Percentiles rank a stretch among this genome's conserved stretches.
Conservation (phyloP, 257 asterid genomes). For the Linderniella brevidens region DNA sequence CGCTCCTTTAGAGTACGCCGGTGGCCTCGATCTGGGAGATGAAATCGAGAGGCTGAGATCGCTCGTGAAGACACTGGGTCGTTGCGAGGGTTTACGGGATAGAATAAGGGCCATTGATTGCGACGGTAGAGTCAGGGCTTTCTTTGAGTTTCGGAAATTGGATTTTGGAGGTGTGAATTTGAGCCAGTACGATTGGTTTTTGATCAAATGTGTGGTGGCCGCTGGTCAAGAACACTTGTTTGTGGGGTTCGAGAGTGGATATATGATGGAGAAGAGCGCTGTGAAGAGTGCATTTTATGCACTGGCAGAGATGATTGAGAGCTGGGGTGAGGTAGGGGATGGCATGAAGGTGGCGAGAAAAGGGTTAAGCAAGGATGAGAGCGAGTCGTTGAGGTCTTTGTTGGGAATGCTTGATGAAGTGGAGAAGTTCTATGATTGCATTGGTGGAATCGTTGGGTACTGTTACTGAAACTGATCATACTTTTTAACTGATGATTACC, state of each 20-base stretch:
- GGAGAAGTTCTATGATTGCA: slow-evolving; percentile 79
- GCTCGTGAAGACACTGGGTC: slow-evolving; percentile 24
- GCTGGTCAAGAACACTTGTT: slow-evolving; percentile 76
- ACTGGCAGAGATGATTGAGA: slow-evolving; percentile 80
- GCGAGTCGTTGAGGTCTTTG: slow-evolving; percentile 40
- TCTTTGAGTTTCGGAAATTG: slow-evolving; percentile 22
- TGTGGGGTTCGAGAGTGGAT: slow-evolving; percentile 24
- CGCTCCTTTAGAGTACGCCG: slow-evolving; percentile 57
- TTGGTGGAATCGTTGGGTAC: slow-evolving; percentile 93
- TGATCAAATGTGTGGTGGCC: slow-evolving; percentile 76
- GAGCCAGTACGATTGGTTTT: slow-evolving; percentile 38
- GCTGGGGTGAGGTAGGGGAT: slow-evolving; percentile 41
- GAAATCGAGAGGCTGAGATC: slow-evolving; percentile 51
- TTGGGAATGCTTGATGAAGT: slow-evolving; percentile 66
- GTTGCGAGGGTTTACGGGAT: slow-evolving; percentile 29
- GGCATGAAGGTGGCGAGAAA: slow-evolving; percentile 7
- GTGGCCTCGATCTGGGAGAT: slow-evolving; percentile 39
- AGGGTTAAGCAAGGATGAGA: slow-evolving; percentile 25
- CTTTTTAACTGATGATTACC: slow-evolving; percentile 3
- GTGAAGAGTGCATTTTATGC: slow-evolving; percentile 57
- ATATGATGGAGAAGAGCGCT: slow-evolving; percentile 23
- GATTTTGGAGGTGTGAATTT: slow-evolving; percentile 29
- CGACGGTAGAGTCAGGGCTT: slow-evolving; percentile 50
- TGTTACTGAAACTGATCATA: slow-evolving; percentile 14
- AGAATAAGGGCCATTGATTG: slow-evolving; percentile 27